phyloP scores from a whole-genome alignment of 1,284 basidiomycete genomes.

The Tetrapyrgos nigripes region DNA sequence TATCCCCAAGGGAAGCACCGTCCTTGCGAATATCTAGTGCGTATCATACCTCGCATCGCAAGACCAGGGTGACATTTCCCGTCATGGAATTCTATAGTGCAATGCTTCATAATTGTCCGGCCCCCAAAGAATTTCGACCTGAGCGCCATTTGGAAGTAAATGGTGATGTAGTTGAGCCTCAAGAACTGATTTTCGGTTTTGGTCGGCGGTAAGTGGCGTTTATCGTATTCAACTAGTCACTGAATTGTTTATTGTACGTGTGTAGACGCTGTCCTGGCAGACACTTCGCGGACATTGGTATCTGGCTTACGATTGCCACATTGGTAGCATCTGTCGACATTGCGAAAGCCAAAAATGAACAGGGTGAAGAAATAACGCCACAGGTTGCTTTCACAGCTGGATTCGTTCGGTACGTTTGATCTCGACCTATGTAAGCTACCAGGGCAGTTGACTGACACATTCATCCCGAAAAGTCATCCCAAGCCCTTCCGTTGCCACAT shows the following conservation, averaged over 20 bases:
- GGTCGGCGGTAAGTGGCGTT: conserved; percentile 43
- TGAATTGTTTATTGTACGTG: conserved; percentile 8
- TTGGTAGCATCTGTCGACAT: conserved; percentile 13
- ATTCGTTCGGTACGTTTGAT: conserved; percentile 13
- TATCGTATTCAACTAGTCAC: neutral
- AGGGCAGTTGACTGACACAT: too few relatives aligned
- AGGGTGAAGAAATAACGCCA: conserved; percentile 14
- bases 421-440: neutral
- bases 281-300: conserved; percentile 34
- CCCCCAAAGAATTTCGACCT: conserved; percentile 44
- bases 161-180: conserved; percentile 44
- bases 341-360: conserved; percentile 11
- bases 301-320: conserved; percentile 14
- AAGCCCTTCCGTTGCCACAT: conserved; percentile 1
- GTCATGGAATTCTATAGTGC: conserved; percentile 34
- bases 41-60: neutral
- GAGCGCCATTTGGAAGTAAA: conserved; percentile 45
- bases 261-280: conserved; percentile 49
- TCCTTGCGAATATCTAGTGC: conserved; percentile 29
- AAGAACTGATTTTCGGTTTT: conserved; percentile 50
- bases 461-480: conserved; percentile 10
- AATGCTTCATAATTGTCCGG: conserved; percentile 46
- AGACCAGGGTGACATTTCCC: neutral
- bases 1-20: conserved; percentile 51
- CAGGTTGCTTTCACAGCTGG: conserved; percentile 7